phyloP scores from a whole-genome alignment of 352 stramenopile genomes.

The Phytophthora idaei region DNA sequence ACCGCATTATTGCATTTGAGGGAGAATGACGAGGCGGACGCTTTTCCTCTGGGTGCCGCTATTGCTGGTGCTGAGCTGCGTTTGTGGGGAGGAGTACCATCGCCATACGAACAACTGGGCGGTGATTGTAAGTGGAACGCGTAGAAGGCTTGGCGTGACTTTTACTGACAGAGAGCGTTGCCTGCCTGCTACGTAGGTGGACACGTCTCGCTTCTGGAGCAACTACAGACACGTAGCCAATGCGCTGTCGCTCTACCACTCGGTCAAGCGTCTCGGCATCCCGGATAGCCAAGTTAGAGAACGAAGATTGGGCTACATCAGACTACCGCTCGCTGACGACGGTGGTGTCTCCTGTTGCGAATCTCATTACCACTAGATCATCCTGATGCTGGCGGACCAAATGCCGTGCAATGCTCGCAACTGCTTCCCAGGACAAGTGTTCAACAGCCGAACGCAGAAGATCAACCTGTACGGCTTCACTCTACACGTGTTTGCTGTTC shows the following conservation, averaged over 20 bases:
- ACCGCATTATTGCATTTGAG: constrained; percentile 19
- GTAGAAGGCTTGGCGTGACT: neutral
- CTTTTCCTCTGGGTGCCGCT: constrained; percentile 34
- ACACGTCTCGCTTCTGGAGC: constrained; percentile 96
- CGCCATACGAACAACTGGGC: constrained; percentile 90
- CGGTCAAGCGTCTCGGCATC: constrained; percentile 92
- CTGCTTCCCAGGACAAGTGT: constrained; percentile 90
- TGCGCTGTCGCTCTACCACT: constrained; percentile 94
- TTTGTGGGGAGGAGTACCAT: constrained; percentile 46
- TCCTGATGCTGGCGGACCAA: constrained; percentile 97
- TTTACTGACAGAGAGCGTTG: neutral
- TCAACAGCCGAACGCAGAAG: constrained; percentile 89
- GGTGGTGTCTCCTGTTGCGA: neutral
- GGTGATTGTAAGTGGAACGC: constrained; percentile 56
- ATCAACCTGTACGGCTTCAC: constrained; percentile 72
- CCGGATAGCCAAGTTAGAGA: constrained; percentile 89
- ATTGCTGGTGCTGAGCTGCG: constrained; percentile 33
- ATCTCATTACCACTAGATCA: constrained; percentile 67
- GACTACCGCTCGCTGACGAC: neutral
- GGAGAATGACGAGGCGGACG: constrained; percentile 20
- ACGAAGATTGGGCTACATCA: neutral
- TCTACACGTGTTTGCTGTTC: neutral
- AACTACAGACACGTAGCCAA: constrained; percentile 98
- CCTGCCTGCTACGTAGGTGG: constrained; percentile 58
- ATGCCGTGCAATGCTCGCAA: constrained; percentile 94